A percentile compares a stretch with the other conserved stretches of the same genome.
phyloP scores from a whole-genome alignment of 495 filamentous ascomycete species.

The Aspergillus cristatus region DNA sequence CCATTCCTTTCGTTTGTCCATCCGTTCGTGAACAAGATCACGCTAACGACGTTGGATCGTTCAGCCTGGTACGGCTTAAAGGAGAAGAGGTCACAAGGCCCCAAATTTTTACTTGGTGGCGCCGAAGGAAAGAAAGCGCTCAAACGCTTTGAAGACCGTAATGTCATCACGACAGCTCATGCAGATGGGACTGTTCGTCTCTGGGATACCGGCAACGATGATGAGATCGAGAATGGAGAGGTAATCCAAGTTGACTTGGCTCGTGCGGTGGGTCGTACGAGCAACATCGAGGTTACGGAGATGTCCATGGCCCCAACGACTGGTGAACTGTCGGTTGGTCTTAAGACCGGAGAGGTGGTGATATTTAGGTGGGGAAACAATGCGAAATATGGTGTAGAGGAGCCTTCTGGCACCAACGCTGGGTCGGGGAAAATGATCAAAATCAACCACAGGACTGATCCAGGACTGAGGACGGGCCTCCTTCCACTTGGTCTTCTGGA shows the following conservation, averaged over 20 bases:
- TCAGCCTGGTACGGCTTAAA: slow-evolving; percentile 81
- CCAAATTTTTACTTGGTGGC: slow-evolving; percentile 67
- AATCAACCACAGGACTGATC: slow-evolving; percentile 66
- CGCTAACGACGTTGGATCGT: slow-evolving; percentile 59
- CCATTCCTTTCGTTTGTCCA: slow-evolving; percentile 75
- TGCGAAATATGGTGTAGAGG: slow-evolving; percentile 47
- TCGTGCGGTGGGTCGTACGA: slow-evolving; percentile 69
- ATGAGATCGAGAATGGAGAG: slow-evolving; percentile 82
- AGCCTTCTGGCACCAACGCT: slow-evolving; percentile 43
- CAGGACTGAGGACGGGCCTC: slow-evolving; percentile 69
- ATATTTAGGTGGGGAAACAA: slow-evolving; percentile 85
- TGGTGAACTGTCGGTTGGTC: slow-evolving; percentile 77
- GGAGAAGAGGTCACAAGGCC: slow-evolving; percentile 64
- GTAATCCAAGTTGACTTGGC: slow-evolving; percentile 79
- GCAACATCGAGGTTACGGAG: slow-evolving; percentile 65
- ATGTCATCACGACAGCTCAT: slow-evolving; percentile 73
- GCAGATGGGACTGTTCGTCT: slow-evolving; percentile 78
- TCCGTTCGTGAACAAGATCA: slow-evolving; percentile 68
- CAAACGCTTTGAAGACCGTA: slow-evolving; percentile 70
- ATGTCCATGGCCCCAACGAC: slow-evolving; percentile 68
- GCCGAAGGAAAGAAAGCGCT: slow-evolving; percentile 55
- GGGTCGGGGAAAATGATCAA: slow-evolving; percentile 55
- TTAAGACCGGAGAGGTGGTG: slow-evolving; percentile 70
- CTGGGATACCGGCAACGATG: slow-evolving; percentile 84
- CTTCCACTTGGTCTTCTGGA: slow-evolving; percentile 73